Evolutionary conservation across 306 rosid species (phyloP).

Genomic region (Hippophae rhamnoides): DNA sequence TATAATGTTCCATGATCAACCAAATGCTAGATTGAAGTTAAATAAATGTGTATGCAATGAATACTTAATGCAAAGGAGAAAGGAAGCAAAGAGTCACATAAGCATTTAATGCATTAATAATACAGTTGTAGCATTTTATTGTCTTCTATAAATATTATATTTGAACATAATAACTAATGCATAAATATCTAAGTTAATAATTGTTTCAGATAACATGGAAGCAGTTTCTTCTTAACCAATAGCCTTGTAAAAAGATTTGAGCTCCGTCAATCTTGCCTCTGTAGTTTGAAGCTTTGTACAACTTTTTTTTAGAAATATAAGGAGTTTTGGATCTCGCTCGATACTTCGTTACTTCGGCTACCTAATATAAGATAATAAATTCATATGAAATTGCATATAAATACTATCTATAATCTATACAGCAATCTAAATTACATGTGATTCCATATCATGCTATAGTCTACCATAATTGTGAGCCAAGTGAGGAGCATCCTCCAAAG

Average conservation of each 20-base stretch:
- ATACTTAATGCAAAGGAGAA: no score
- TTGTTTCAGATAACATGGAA: conserved; percentile 57
- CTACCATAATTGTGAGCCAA: no score
- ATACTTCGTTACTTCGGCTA: conserved; percentile 25
- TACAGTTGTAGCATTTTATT: no score
- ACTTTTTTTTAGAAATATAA: conserved; percentile 65
- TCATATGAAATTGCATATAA: conserved; percentile 23
- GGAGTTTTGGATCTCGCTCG: conserved; percentile 60
- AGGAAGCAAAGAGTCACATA: no score
- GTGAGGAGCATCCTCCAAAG: no score
- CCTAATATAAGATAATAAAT: conserved; percentile 34
- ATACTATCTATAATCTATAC: conserved; percentile 19
- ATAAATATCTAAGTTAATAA: no score
- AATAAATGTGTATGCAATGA: no score
- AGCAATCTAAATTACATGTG: conserved; percentile 48
- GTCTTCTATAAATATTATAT: no score
- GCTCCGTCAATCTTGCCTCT: conserved; percentile 66
- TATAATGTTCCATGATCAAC: neutral
- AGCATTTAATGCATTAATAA: no score
- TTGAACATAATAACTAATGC: no score
- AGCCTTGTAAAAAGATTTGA: conserved; percentile 65
- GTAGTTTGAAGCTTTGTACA: conserved; percentile 68
- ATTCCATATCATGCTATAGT: conserved; percentile 61
- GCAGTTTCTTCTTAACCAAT: conserved; percentile 80
- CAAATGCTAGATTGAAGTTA: no score